Evolutionary conservation across 2,329 filamentous ascomycete species (phyloP), one percentile per base, ranked within the genome.

Genomic region (Aspergillus sp.): DNA sequence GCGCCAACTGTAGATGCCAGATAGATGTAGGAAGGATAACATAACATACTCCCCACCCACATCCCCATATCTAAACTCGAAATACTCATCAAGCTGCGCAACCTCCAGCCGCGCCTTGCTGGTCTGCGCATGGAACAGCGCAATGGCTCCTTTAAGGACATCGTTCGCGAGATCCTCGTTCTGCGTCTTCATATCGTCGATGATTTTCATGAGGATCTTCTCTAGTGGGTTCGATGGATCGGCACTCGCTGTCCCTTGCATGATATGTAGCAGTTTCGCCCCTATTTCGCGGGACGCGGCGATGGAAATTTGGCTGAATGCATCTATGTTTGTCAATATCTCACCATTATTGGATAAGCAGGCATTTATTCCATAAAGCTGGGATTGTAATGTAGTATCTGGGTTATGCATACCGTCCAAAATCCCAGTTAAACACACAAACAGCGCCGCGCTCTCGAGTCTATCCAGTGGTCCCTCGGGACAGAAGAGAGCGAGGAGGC

Each of bases 281-380:
- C 47, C 35, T 17, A 50, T 50, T 6, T 5, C 15, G 8, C 15
- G 17, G 6, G 47, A 14, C 1, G 21, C 47, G 12, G 33, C 4
- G 33, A 50, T 27, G 35, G 47, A 50, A 14, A 50, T 50, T 27
- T 50, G 47, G 35, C 47, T 50, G 47, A 50, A 50, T 50, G 47
- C 47, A 5, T 50, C 47, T 50, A 21, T 31, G 7, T 11, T 37
- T 31, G 11, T 15, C 46, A 23, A 35, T 23, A 17, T 17, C 17
- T 17, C 17, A 17, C 17, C 1, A 17, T 17, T 17, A 17, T 17
- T 17, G 17, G 17, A 17, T 17, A 17, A 17, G 17, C 17, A 17
- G 17, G 17, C 17, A 21, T 21, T 21, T 21, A 21, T 4, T 21
- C 3, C 1, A 21, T 21, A 21, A 21, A 21, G 21, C 3, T 21